These are phyloP conservation scores for Sporodiniella umbellata DNA, from an alignment of 371 early-diverging fungal genomes.

Conservation along the genomic window DNA sequence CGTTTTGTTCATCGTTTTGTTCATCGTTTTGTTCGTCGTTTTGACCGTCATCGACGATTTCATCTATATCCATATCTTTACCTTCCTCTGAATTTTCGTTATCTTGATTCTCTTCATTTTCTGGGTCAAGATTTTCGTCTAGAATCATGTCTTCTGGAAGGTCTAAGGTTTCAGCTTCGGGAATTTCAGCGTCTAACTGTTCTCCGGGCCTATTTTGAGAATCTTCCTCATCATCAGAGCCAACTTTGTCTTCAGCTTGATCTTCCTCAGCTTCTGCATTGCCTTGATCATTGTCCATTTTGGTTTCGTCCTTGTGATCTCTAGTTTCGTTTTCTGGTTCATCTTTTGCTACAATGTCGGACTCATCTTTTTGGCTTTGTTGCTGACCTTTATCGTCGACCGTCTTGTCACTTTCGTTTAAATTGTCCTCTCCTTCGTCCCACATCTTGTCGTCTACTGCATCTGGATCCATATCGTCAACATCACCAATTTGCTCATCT, in stretches of 20 bases:
- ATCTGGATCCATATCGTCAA: constrained; percentile 84
- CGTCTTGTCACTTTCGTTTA: constrained; percentile 62
- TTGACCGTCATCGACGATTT: constrained; percentile 30
- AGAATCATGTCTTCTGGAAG: constrained; percentile 66
- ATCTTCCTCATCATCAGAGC: constrained; percentile 39
- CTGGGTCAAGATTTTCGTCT: constrained; percentile 42
- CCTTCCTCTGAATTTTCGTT: constrained; percentile 32
- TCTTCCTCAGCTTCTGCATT: constrained; percentile 40
- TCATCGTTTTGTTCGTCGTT: too few relatives aligned
- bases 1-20: too few relatives aligned
- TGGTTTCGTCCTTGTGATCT: constrained; percentile 39
- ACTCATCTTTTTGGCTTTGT: constrained; percentile 50
- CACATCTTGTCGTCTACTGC: constrained; percentile 97
- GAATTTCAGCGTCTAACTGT: constrained; percentile 57
- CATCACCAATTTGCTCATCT: constrained; percentile 91
- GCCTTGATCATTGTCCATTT: constrained; percentile 38
- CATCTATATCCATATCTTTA: constrained; percentile 45
- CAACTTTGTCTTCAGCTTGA: constrained; percentile 33
- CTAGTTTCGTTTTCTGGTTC: constrained; percentile 31
- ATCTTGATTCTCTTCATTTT: constrained; percentile 42
- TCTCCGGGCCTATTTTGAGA: constrained; percentile 49
- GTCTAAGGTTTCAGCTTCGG: constrained; percentile 60
- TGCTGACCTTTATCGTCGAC: constrained; percentile 54
- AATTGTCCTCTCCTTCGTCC: constrained; percentile 78
- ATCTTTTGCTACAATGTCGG: constrained; percentile 71